Conservation (phyloP, 2,329 filamentous ascomycete species). For the Lojkania enalia region DNA sequence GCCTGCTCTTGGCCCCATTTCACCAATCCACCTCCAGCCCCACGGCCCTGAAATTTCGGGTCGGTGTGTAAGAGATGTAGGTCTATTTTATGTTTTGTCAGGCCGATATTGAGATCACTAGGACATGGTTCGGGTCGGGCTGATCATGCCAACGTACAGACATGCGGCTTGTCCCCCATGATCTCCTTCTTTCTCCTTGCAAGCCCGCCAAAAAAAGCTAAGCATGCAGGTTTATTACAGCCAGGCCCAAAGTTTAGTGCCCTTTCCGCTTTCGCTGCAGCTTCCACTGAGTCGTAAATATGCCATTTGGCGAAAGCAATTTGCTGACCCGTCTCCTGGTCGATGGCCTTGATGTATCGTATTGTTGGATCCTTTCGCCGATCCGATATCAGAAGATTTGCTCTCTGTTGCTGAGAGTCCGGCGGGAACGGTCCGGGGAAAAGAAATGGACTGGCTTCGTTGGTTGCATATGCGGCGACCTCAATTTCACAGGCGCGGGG, state of each 20-base stretch:
- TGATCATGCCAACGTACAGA: slow-evolving; percentile 24
- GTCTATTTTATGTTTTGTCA: slow-evolving; percentile 19
- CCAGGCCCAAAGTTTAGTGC: slow-evolving; percentile 23
- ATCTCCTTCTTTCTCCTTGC: slow-evolving; percentile 27
- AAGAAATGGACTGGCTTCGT: slow-evolving; percentile 20
- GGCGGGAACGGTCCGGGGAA: slow-evolving; percentile 31
- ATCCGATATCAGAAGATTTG: slow-evolving; percentile 12
- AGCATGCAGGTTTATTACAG: slow-evolving; percentile 26
- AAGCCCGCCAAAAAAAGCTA: slow-evolving; percentile 35
- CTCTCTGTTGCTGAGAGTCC: slow-evolving; percentile 10
- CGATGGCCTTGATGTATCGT: slow-evolving; percentile 34
- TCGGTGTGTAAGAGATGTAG: slow-evolving; percentile 39
- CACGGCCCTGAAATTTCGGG: slow-evolving; percentile 47
- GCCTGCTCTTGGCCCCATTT: slow-evolving; percentile 46
- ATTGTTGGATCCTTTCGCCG: slow-evolving; percentile 18
- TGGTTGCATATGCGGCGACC: slow-evolving; percentile 23
- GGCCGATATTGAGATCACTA: background rate
- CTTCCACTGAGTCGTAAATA: slow-evolving; percentile 33
- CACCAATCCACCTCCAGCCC: slow-evolving; percentile 46
- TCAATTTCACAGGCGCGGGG: slow-evolving; percentile 28
- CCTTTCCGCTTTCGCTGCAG: slow-evolving; percentile 32
- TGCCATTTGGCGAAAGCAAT: slow-evolving; percentile 43
- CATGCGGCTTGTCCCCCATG: slow-evolving; percentile 41
- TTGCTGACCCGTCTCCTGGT: slow-evolving; percentile 32
- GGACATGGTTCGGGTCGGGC: background rate